phyloP scores from a whole-genome alignment of 768 basidiomycete genomes.

The Basidioascus undulatus region DNA sequence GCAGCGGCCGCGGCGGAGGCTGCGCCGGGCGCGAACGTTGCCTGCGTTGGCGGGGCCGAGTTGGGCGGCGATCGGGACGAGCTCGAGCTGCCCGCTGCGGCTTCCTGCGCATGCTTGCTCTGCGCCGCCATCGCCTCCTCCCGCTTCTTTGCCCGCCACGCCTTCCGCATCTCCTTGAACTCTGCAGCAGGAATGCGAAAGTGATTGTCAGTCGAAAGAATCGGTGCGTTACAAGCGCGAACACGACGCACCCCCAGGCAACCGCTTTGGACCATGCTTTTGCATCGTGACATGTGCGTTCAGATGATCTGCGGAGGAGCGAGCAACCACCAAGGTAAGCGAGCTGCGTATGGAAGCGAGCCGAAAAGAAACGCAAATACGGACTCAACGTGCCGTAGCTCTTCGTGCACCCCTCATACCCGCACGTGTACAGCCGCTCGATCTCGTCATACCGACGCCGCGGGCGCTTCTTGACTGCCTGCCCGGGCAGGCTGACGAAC shows the following conservation, averaged over 20 bases:
- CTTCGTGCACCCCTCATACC: conserved; percentile 24
- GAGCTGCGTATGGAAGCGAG: too few relatives aligned
- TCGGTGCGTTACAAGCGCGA: background rate
- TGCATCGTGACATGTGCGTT: conserved; percentile 99
- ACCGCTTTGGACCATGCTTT: conserved; percentile 73
- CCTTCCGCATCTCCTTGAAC: conserved; percentile 92
- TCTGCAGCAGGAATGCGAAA: conserved; percentile 26
- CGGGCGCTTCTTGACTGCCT: conserved; percentile 18
- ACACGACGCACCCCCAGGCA: conserved; percentile 49
- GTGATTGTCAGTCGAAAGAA: background rate
- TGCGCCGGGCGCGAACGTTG: too few relatives aligned
- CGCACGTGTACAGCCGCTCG: conserved; percentile 73
- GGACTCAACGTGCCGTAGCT: conserved; percentile 13
- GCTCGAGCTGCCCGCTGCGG: background rate
- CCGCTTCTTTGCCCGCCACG: conserved; percentile 70
- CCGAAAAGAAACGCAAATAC: background rate
- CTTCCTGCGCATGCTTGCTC: background rate
- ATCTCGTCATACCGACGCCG: conserved; percentile 49
- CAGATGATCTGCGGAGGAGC: conserved; percentile 63
- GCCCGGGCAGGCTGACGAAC: conserved; percentile 4
- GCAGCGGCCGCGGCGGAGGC: too few relatives aligned
- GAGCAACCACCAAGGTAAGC: background rate
- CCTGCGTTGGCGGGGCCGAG: too few relatives aligned
- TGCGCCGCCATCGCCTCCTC: background rate
- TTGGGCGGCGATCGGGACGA: too few relatives aligned